Conservation (phyloP, 1,284 basidiomycete species). For the Ustilago trichophora region DNA sequence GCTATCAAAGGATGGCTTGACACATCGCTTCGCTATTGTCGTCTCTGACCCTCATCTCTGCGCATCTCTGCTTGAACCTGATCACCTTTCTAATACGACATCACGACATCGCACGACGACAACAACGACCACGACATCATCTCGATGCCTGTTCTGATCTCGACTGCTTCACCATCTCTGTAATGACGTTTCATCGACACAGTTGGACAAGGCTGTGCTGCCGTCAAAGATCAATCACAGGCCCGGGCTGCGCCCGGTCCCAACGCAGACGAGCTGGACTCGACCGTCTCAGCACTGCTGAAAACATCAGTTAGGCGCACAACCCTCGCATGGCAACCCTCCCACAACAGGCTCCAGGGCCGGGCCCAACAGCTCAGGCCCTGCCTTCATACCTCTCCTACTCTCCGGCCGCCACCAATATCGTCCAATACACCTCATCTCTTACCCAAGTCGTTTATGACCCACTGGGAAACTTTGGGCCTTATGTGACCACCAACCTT, state of each 20-base stretch:
- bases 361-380: slow-evolving; percentile 53
- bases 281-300: neutral
- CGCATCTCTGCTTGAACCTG: neutral
- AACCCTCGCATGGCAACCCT: slow-evolving; percentile 33
- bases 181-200: neutral
- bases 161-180: neutral
- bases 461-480: slow-evolving; percentile 43
- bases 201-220: neutral
- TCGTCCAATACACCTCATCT: slow-evolving; percentile 29
- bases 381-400: slow-evolving; percentile 59
- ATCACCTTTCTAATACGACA: neutral
- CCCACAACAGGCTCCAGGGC: slow-evolving; percentile 52
- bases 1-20: neutral
- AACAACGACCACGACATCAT: neutral
- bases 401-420: slow-evolving; percentile 35
- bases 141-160: neutral
- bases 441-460: slow-evolving; percentile 50
- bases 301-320: neutral
- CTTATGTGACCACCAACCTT: slow-evolving; percentile 34
- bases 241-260: slow-evolving; percentile 34
- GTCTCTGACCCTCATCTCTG: neutral
- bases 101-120: neutral
- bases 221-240: neutral
- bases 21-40: neutral
- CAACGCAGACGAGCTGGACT: slow-evolving; percentile 19